phyloP scores from a whole-genome alignment of 2,329 filamentous ascomycete genomes.

The Akanthomyces muscarius region DNA sequence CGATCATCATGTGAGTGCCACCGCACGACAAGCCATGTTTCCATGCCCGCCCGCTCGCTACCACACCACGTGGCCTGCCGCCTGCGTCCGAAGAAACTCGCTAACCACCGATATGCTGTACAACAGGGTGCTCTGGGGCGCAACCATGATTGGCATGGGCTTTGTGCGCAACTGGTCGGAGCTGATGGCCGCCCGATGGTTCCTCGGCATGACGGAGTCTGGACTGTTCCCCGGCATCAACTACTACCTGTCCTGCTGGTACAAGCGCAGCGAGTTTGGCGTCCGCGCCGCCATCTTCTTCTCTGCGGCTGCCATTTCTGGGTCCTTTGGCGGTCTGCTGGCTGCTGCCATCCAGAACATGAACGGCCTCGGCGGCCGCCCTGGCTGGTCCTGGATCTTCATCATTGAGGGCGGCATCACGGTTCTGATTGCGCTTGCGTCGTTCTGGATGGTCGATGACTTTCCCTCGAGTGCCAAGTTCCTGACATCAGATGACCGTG shows the following conservation, averaged over 20 bases:
- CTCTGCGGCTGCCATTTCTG: conserved; percentile 73
- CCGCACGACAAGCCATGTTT: not conserved
- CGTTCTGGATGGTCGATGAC: conserved; percentile 77
- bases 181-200: conserved; percentile 64
- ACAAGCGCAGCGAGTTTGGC: conserved; percentile 73
- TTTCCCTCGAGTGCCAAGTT: conserved; percentile 76
- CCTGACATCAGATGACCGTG: conserved; percentile 64
- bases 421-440: conserved; percentile 61
- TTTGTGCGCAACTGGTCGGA: conserved; percentile 60
- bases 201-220: conserved; percentile 70
- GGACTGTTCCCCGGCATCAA: conserved; percentile 74
- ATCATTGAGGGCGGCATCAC: conserved; percentile 69
- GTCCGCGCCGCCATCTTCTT: conserved; percentile 81
- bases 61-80: conserved; percentile 1
- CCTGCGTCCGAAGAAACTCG: not conserved
- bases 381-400: conserved; percentile 64
- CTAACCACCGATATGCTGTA: conserved; percentile 5
- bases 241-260: conserved; percentile 83
- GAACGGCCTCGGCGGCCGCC: conserved; percentile 55
- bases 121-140: conserved; percentile 58
- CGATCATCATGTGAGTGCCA: conserved; percentile 68
- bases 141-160: conserved; percentile 66
- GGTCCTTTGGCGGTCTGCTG: conserved; percentile 71
- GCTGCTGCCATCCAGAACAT: conserved; percentile 69
- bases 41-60: not conserved